Percentiles rank a stretch among this genome's conserved stretches.
These are phyloP conservation scores for Nemania sp. DNA, from an alignment of 2,329 filamentous ascomycete genomes.

Conservation along the genomic window DNA sequence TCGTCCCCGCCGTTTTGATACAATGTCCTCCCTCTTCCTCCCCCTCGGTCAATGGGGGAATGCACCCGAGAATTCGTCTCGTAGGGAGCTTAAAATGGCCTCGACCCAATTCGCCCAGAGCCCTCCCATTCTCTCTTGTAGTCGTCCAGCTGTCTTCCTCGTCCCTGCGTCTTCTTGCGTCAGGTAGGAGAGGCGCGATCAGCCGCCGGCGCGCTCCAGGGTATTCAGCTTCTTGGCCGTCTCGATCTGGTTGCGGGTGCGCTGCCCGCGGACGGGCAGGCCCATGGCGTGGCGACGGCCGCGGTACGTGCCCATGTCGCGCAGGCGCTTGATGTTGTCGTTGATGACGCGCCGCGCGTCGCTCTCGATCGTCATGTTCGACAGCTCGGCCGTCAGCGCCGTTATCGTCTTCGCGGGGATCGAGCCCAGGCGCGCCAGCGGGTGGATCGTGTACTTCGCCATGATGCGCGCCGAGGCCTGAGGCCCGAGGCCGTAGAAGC, in stretches of 20 bases:
- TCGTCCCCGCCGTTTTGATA: neutral
- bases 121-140: neutral
- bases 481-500: slow-evolving; percentile 84
- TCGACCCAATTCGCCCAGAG: neutral
- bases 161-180: neutral
- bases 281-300: slow-evolving; percentile 92
- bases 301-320: slow-evolving; percentile 88
- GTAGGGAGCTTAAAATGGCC: neutral
- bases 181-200: slow-evolving; percentile 20
- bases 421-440: slow-evolving; percentile 75
- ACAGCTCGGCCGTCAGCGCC: slow-evolving; percentile 81
- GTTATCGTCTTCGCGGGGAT: slow-evolving; percentile 77
- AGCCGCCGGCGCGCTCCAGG: slow-evolving; percentile 50
- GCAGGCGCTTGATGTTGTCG: slow-evolving; percentile 84
- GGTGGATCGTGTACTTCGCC: slow-evolving; percentile 87
- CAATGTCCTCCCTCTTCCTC: neutral
- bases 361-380: slow-evolving; percentile 91
- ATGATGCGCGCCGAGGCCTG: slow-evolving; percentile 74
- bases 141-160: neutral
- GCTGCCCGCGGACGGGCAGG: slow-evolving; percentile 88
- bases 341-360: slow-evolving; percentile 77
- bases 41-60: neutral
- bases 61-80: neutral
- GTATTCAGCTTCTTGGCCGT: slow-evolving; percentile 66
- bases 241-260: slow-evolving; percentile 74